A percentile compares a stretch with the other conserved stretches of the same genome.
Conservation (phyloP, 148 eudicot species). For the Selenicereus undatus region DNA sequence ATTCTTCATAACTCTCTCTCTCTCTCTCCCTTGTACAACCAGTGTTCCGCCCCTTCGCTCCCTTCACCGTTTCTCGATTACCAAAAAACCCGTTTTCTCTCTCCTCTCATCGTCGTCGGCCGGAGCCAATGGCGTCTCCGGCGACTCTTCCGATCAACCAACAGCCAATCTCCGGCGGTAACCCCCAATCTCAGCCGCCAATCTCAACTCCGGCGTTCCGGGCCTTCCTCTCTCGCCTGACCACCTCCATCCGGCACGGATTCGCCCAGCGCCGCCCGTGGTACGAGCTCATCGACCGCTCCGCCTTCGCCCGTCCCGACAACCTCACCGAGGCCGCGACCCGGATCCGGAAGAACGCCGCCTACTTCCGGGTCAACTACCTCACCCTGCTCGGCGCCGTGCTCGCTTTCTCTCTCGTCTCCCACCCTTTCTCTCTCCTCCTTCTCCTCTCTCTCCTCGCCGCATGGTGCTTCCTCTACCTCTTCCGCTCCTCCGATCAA, state of each 20-base stretch:
- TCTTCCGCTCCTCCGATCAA: conserved; percentile 60
- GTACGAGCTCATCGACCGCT: conserved; percentile 61
- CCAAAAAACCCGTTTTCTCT: not conserved
- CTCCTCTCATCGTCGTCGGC: conserved; percentile 3
- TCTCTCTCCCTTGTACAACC: not conserved
- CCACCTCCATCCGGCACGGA: conserved; percentile 46
- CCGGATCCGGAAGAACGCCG: conserved; percentile 64
- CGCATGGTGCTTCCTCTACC: conserved; percentile 64
- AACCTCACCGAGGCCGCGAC: conserved; percentile 58
- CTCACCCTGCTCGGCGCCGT: conserved; percentile 36
- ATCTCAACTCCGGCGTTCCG: conserved; percentile 59
- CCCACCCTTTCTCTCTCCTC: conserved; percentile 64
- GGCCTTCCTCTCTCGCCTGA: conserved; percentile 42
- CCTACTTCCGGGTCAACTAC: conserved; percentile 75
- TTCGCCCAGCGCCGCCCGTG: conserved; percentile 74
- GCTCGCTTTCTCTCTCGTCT: conserved; percentile 61
- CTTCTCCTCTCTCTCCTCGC: conserved; percentile 58
- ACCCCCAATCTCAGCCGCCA: conserved; percentile 34
- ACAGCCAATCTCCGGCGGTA: not conserved
- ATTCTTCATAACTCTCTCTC: no score
- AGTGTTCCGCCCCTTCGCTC: not conserved
- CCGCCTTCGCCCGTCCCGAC: conserved; percentile 64
- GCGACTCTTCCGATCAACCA: conserved; percentile 46
- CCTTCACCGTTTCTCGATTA: not conserved
- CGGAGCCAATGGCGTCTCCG: conserved; percentile 44